Conservation (phyloP, 441 rosid species). For the California macrophylla region DNA sequence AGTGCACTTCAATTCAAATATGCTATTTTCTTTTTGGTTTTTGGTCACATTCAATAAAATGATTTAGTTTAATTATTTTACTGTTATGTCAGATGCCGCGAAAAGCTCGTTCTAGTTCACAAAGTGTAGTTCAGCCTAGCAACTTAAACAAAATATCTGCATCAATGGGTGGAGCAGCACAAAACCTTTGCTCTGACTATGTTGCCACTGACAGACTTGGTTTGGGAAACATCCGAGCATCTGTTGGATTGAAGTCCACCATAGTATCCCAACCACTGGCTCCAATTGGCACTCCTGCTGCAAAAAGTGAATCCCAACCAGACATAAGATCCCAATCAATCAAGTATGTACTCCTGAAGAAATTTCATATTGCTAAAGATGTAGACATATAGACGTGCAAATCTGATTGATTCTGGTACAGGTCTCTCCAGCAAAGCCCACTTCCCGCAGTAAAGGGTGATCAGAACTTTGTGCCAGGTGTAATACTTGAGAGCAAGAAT, state of each 20-base stretch:
- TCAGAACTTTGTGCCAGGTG: constrained; percentile 37
- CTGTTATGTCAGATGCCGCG: constrained; percentile 43
- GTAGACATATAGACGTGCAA: constrained; percentile 5
- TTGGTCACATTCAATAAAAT: constrained; percentile 9
- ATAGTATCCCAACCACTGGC: constrained; percentile 49
- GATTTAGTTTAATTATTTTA: constrained; percentile 13
- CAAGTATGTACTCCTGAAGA: constrained; percentile 32
- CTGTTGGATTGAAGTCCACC: constrained; percentile 34
- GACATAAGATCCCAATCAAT: constrained; percentile 40
- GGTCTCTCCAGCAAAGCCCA: constrained; percentile 45
- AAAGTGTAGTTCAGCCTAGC: constrained; percentile 24
- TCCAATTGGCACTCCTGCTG: constrained; percentile 69
- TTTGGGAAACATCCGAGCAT: constrained; percentile 28
- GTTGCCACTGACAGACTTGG: constrained; percentile 32
- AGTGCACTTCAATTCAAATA: constrained; percentile 17
- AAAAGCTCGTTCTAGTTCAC: constrained; percentile 41
- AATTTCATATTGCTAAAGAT: constrained; percentile 14
- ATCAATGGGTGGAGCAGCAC: constrained; percentile 33
- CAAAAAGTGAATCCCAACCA: constrained; percentile 44
- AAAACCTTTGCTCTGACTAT: constrained; percentile 27
- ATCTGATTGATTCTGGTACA: constrained; percentile 26
- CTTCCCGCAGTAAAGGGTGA: constrained; percentile 30
- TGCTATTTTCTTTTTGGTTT: constrained; percentile 5
- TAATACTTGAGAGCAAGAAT: constrained; percentile 46
- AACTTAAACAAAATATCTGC: constrained; percentile 36